Evolutionary conservation across 1,284 basidiomycete genomes (phyloP).

Genomic region (Moesziomyces sp.): DNA sequence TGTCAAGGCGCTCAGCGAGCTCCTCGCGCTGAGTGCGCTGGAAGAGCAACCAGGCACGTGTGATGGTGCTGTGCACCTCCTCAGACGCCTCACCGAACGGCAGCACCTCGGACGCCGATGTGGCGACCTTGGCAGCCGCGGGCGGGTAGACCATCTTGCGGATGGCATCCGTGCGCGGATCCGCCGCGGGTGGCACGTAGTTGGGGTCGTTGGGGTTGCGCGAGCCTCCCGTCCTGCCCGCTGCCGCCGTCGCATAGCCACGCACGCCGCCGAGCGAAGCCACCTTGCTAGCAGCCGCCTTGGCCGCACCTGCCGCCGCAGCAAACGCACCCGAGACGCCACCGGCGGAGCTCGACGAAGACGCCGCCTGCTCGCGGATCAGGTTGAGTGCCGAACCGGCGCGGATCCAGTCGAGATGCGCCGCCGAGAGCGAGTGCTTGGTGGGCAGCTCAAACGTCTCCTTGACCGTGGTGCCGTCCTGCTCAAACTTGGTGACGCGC

Average conservation of each 20-base stretch:
- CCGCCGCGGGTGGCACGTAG: conserved; percentile 55
- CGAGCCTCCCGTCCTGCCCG: conserved; percentile 19
- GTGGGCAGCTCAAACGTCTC: conserved; percentile 63
- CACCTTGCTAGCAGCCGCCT: conserved; percentile 26
- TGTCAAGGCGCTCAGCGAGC: conserved; percentile 38
- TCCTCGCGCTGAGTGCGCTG: conserved; percentile 77
- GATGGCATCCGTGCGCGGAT: conserved; percentile 57
- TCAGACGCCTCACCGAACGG: conserved; percentile 43
- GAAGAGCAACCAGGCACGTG: conserved; percentile 88
- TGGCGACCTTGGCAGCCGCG: conserved; percentile 32
- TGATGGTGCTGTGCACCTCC: conserved; percentile 93
- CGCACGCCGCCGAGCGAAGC: conserved; percentile 42
- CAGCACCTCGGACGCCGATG: conserved; percentile 36
- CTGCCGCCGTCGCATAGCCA: conserved; percentile 54
- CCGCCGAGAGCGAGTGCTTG: conserved; percentile 58
- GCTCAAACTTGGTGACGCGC: conserved; percentile 61
- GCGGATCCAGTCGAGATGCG: conserved; percentile 66
- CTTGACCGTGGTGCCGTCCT: conserved; percentile 55
- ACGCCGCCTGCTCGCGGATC: conserved; percentile 58
- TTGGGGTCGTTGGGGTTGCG: conserved; percentile 62
- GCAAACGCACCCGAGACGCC: conserved; percentile 34
- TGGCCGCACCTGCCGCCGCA: conserved; percentile 25
- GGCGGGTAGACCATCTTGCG: conserved; percentile 63
- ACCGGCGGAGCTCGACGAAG: conserved; percentile 6
- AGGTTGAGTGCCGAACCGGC: conserved; percentile 66